Evolutionary conservation across 441 rosid species (phyloP), one percentile per base, ranked within the genome.

Genomic region (Aquilaria agallochum): DNA sequence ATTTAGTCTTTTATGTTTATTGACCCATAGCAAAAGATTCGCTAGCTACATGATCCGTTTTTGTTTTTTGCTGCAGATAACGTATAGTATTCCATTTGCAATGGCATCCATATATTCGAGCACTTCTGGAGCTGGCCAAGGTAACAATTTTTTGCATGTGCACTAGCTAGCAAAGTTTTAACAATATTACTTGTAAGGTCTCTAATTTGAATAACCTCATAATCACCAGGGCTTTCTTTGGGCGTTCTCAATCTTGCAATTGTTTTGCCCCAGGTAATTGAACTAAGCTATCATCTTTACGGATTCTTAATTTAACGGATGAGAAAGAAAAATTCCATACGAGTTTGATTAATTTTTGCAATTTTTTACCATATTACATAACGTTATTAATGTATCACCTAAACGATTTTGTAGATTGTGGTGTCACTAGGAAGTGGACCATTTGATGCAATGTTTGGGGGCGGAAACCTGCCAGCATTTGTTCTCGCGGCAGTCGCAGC

Each of bases 211-310:
- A 36, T 36, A 4, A 36, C 42, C 7, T 36, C 32, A 7, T 15
- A 2, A 20, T 36, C 61, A 46, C 9, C 67, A 85, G 96, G 98
- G 30, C 95, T 90, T 56, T 90, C 98, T 4, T 72, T 90, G 67
- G 97, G 96, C 48, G 93, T 94, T 62, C 79, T 94, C 47, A 94
- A 94, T 68, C 82, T 90, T n/a, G 84, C 94, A 1, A 83, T 90
- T 45, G 96, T 90, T 33, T 50, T 89, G 45, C 98, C 98, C 5
- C 98, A 90, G 93, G 96, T 88, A 46, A 12, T 13, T 31, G 5
- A 31, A 31, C 14, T n/a, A 14, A 30, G 33, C 27, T 53, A 12
- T 30, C 33, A 4, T 3, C 27, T 5, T 1, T 11, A 45, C 6
- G 10, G 4, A n/a, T 14, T 56, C 6, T 7, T 5, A 40, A 42